Conservation (phyloP, 2,329 filamentous ascomycete genomes). For the Cordyceps cicadae region DNA sequence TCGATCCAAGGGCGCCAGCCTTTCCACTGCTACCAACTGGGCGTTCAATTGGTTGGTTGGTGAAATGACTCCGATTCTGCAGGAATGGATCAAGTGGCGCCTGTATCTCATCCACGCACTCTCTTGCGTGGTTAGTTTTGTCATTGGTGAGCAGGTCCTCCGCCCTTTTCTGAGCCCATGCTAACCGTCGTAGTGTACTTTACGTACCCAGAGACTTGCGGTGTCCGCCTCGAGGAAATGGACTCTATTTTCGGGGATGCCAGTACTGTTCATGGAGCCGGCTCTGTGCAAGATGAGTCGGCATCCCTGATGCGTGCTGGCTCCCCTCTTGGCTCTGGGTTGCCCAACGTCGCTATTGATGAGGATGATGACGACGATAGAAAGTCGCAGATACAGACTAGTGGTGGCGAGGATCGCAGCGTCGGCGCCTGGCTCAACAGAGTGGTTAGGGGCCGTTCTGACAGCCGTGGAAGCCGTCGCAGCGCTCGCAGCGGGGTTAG, state of each 20-base stretch:
- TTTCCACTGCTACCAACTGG: conserved; percentile 97
- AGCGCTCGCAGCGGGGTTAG: conserved; percentile 30
- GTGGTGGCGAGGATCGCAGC: conserved; percentile 30
- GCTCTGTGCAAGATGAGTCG: conserved; percentile 66
- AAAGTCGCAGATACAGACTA: conserved; percentile 31
- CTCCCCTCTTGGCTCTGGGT: conserved; percentile 73
- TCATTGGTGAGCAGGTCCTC: conserved; percentile 67
- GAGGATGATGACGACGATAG: conserved; percentile 50
- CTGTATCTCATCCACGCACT: conserved; percentile 93
- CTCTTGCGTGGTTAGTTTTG: conserved; percentile 90
- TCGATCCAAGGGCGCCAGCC: conserved; percentile 88
- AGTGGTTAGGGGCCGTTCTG: conserved; percentile 32
- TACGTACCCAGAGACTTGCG: conserved; percentile 93
- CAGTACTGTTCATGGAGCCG: conserved; percentile 71
- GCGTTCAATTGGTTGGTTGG: conserved; percentile 97
- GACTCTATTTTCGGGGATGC: conserved; percentile 89
- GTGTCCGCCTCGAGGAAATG: conserved; percentile 95
- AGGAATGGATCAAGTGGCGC: conserved; percentile 88
- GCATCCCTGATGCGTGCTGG: conserved; percentile 71
- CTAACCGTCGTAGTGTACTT: conserved; percentile 67
- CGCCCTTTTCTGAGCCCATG: background rate
- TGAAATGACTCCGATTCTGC: conserved; percentile 86
- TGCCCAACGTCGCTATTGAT: conserved; percentile 66
- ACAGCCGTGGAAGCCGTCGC: conserved; percentile 29
- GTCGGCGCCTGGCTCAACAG: conserved; percentile 43